Percentiles rank a stretch among this genome's conserved stretches.
Evolutionary conservation across 2,329 filamentous ascomycete species (phyloP).

Genomic region (Magnaporthiopsis incrustans): DNA sequence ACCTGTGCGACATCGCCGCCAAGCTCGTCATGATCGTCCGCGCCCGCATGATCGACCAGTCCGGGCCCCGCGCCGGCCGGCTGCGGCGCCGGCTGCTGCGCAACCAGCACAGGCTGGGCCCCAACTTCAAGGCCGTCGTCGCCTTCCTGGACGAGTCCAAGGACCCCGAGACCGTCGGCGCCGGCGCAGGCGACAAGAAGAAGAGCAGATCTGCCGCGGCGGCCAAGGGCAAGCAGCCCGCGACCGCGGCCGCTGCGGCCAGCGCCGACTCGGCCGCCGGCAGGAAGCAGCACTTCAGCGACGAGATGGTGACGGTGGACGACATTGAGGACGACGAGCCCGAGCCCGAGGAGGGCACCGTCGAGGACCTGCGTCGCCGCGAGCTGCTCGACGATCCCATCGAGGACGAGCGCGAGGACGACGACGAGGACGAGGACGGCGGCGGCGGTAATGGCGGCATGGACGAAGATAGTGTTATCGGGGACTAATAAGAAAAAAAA

Average conservation of each 20-base stretch:
- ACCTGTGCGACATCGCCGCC: constrained; percentile 75
- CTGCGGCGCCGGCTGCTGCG: constrained; percentile 65
- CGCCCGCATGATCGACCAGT: constrained; percentile 63
- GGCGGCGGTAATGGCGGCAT: constrained; percentile 23
- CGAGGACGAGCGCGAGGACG: constrained; percentile 33
- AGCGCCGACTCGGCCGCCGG: constrained; percentile 11
- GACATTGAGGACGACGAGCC: constrained; percentile 23
- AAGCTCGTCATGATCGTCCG: constrained; percentile 78
- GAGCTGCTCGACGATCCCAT: constrained; percentile 45
- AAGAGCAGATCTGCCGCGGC: constrained; percentile 33
- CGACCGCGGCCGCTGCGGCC: constrained; percentile 17
- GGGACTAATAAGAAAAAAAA: constrained; percentile 27
- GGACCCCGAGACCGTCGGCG: constrained; percentile 33
- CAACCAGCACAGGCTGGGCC: constrained; percentile 73
- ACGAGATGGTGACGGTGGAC: constrained; percentile 38
- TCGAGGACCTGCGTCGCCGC: constrained; percentile 46
- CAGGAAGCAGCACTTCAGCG: constrained; percentile 31
- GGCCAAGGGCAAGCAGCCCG: constrained; percentile 31
- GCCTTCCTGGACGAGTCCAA: constrained; percentile 68
- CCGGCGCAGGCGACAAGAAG: constrained; percentile 24
- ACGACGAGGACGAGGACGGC: constrained; percentile 18
- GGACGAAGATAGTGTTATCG: constrained; percentile 35
- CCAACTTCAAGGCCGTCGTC: constrained; percentile 79
- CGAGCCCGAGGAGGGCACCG: constrained; percentile 49
- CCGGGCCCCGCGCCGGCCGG: constrained; percentile 50